These are phyloP conservation scores for Exophiala sideris DNA, from an alignment of 2,329 filamentous ascomycete genomes.

Conservation along the genomic window DNA sequence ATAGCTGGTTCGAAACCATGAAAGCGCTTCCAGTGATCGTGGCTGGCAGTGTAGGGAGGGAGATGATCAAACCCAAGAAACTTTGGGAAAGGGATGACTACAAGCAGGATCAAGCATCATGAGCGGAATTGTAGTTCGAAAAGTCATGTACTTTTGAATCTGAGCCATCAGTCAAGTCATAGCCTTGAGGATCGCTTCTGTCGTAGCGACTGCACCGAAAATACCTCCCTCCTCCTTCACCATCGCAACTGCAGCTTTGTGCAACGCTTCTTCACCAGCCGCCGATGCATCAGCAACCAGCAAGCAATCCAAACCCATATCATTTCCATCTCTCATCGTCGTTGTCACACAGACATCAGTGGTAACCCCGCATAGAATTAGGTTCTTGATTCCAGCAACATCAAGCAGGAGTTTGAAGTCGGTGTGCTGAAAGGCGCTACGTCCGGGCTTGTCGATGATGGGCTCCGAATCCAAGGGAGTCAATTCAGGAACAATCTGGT, in stretches of 20 bases:
- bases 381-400: constrained; percentile 51
- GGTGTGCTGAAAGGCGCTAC: constrained; percentile 53
- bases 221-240: constrained; percentile 49
- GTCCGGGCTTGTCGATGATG: constrained; percentile 55
- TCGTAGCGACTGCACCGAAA: constrained; percentile 39
- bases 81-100: no score
- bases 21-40: no score
- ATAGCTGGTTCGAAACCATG: no score
- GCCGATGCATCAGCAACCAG: constrained; percentile 50
- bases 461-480: constrained; percentile 48
- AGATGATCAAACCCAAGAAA: no score
- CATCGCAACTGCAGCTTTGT: constrained; percentile 41
- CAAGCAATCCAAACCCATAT: constrained; percentile 54
- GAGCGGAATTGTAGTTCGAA: no score
- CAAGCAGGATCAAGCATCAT: no score
- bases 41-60: no score
- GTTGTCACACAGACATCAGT: constrained; percentile 56
- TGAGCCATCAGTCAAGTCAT: neutral
- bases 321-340: constrained; percentile 56
- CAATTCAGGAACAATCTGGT: constrained; percentile 56
- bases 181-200: neutral
- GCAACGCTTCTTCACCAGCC: constrained; percentile 41
- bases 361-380: constrained; percentile 54
- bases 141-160: no score
- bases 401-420: constrained; percentile 52